Evolutionary conservation across 768 basidiomycete species (phyloP).

Genomic region (Termitomyces sp.): DNA sequence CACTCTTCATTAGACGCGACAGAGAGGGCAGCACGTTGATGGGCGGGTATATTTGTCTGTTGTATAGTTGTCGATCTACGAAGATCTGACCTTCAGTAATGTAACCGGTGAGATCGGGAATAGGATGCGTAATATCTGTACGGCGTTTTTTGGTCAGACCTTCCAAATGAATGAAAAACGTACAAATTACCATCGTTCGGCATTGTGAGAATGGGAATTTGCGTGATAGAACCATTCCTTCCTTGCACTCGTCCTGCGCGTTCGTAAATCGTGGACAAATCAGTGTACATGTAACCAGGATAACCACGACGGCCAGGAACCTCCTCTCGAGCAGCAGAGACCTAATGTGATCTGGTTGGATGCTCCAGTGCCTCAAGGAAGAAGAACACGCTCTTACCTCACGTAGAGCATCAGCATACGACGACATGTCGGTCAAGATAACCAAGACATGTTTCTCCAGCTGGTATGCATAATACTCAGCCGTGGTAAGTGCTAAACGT

Average conservation of each 20-base stretch:
- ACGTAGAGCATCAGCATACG: slow-evolving; percentile 94
- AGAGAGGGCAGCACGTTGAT: slow-evolving; percentile 99
- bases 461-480: slow-evolving; percentile 99
- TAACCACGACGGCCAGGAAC: slow-evolving; percentile 99
- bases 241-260: slow-evolving; percentile 98
- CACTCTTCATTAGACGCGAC: slow-evolving; percentile 99
- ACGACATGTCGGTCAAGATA: slow-evolving; percentile 98
- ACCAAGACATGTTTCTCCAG: slow-evolving; percentile 99
- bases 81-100: slow-evolving; percentile 99
- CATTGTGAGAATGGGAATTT: slow-evolving; percentile 99
- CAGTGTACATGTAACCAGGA: slow-evolving; percentile 98
- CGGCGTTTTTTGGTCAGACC: slow-evolving; percentile 10
- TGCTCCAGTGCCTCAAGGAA: background rate
- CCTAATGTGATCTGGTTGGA: slow-evolving; percentile 35
- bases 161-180: slow-evolving; percentile 8
- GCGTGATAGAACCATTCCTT: slow-evolving; percentile 97
- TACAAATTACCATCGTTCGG: slow-evolving; percentile 87
- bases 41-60: slow-evolving; percentile 96
- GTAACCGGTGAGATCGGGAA: slow-evolving; percentile 98
- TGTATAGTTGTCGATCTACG: slow-evolving; percentile 95
- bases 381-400: slow-evolving; percentile 49
- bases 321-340: slow-evolving; percentile 98
- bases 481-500: slow-evolving; percentile 94
- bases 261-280: slow-evolving; percentile 99
- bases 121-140: slow-evolving; percentile 98